phyloP scores from a whole-genome alignment of 176 grass and related monocot species.

The Cenchrus purpureus region DNA sequence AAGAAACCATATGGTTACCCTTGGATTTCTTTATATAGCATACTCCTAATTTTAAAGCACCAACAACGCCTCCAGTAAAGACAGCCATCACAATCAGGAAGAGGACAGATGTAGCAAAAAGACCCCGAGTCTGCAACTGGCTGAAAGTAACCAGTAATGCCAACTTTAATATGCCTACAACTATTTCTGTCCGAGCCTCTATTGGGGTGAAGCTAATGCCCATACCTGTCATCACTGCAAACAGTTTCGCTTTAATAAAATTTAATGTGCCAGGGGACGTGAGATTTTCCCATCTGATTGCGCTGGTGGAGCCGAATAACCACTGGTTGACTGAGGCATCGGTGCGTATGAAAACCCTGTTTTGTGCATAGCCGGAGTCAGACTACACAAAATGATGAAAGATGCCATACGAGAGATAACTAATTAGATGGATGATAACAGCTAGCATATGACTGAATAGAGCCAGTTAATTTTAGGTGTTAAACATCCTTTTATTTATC shows the following conservation, averaged over 20 bases:
- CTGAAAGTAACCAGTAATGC: neutral
- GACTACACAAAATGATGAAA: neutral
- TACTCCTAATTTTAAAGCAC: neutral
- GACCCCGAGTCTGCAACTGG: neutral
- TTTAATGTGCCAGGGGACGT: neutral
- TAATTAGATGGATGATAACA: too few relatives aligned
- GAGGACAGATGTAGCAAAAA: neutral
- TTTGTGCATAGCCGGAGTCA: neutral
- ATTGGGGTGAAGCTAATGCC: neutral
- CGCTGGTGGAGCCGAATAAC: neutral
- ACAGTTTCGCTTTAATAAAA: neutral
- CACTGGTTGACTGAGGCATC: neutral
- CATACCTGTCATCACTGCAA: neutral
- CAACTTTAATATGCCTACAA: neutral
- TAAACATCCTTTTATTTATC: too few relatives aligned
- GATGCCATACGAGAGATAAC: too few relatives aligned
- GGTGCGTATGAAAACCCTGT: neutral
- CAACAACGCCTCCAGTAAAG: neutral
- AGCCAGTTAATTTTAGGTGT: too few relatives aligned
- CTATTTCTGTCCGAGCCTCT: neutral
- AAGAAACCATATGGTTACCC: too few relatives aligned
- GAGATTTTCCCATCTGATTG: neutral
- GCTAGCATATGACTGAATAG: too few relatives aligned
- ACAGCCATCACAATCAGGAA: neutral
- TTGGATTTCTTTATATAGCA: too few relatives aligned